Evolutionary conservation across 257 asterid genomes (phyloP).

Genomic region (Solanum neorickii): DNA sequence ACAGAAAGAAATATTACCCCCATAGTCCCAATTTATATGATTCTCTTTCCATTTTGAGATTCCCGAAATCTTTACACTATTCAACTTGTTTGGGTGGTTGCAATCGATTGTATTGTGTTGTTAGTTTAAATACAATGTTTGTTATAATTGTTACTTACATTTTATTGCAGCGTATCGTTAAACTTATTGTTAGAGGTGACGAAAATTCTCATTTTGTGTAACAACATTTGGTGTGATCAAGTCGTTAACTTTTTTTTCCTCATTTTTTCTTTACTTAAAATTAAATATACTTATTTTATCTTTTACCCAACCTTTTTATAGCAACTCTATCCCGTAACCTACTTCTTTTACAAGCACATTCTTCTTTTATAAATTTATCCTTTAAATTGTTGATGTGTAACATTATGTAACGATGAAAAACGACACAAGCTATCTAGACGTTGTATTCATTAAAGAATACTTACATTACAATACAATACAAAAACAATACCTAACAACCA

Average conservation of each 20-base stretch:
- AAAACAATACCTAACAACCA: background rate
- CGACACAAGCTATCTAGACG: background rate
- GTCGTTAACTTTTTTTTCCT: background rate
- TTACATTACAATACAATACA: background rate
- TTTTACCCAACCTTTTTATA: background rate
- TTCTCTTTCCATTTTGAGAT: background rate
- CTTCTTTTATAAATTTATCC: background rate
- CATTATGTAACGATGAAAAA: background rate
- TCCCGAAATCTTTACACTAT: background rate
- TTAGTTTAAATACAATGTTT: background rate
- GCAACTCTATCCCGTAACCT: background rate
- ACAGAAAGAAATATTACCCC: background rate
- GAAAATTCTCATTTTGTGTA: background rate
- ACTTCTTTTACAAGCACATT: background rate
- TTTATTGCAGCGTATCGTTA: background rate
- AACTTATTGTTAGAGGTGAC: background rate
- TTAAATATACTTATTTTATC: background rate
- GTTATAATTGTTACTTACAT: background rate
- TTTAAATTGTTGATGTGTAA: background rate
- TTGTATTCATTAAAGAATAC: background rate
- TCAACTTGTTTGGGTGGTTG: background rate
- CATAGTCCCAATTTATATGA: background rate
- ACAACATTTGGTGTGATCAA: background rate
- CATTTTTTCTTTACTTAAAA: background rate
- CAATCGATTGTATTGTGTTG: background rate